Evolutionary conservation across 2,329 filamentous ascomycete genomes (phyloP), one percentile per base, ranked within the genome.

Genomic region (Zymoseptoria crescenta): DNA sequence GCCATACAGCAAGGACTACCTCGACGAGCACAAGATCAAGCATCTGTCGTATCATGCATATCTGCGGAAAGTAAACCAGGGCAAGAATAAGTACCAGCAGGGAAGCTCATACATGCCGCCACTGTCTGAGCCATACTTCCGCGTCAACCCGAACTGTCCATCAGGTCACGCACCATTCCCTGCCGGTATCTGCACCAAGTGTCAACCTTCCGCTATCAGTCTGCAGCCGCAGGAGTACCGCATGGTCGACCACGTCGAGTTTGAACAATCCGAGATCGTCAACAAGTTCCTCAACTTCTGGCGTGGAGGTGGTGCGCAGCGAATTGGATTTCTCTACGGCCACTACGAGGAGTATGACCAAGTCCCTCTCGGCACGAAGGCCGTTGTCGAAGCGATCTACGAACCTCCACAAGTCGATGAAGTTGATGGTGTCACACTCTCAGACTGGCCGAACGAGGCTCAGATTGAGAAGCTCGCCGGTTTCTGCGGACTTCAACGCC

Each of bases 201-300:
- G 94, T 69, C 95, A 99, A 72, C 94, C 94, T 7, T 96, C 93
- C 64, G 93, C 94, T 58, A 99, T 99, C 71, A 96, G 91, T 9
- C 78, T 99, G 56, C 92, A 97, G 71, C 91, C 91, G 4, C 94
- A 99, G 74, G 82, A 87, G 20, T 99, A 93, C 74, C 90, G 94
- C 55, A 96, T 94, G 89, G 92, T 99, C 3, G 94, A 99, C 69
- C 94, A 99, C 73, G 94, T 99, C 63, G 95, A 99, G 74, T 97
- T 99, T 72, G 87, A 93, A 1, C 87, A 89, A 1, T 86, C 91
- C 2, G 81, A 85, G 56, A 83, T 97, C 35, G 89, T 97, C 68
- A 89, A 99, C 72, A 85, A 83, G n/a, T 85, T 97, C 58, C 85
- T 99, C 64, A 86, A 96, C 69, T 89, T 93, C 59, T 99, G 94